Conservation (phyloP, 495 filamentous ascomycete species). For the Achaetomiella virescens region DNA sequence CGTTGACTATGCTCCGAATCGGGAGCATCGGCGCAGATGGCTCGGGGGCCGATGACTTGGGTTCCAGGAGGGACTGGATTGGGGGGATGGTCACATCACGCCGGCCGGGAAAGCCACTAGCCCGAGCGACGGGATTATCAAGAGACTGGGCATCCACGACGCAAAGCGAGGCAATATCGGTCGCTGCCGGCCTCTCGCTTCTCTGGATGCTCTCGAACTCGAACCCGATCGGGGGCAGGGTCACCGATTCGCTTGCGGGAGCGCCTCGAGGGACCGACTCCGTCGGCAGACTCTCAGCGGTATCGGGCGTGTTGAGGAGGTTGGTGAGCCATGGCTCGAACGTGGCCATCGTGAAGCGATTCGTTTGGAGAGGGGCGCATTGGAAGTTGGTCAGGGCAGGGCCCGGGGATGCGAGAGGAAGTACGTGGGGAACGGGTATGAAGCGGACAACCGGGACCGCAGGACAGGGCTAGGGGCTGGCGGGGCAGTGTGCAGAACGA, state of each 20-base stretch:
- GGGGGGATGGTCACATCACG: constrained; percentile 18
- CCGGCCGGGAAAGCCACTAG: constrained; percentile 10
- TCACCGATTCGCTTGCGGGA: constrained; percentile 23
- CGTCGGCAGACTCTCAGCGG: constrained; percentile 40
- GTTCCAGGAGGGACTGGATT: constrained; percentile 24
- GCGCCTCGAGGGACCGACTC: constrained; percentile 34
- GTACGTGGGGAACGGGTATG: not conserved
- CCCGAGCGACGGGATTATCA: constrained; percentile 3
- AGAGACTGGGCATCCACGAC: constrained; percentile 25
- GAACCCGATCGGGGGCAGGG: constrained; percentile 43
- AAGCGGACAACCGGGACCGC: not conserved
- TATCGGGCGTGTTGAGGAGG: constrained; percentile 47
- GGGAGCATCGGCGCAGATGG: constrained; percentile 35
- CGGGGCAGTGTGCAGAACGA: too few species aligned
- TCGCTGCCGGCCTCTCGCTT: constrained; percentile 29
- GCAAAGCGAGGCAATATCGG: constrained; percentile 33
- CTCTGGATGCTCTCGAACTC: constrained; percentile 31
- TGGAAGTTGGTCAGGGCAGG: constrained; percentile 17
- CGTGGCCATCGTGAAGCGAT: constrained; percentile 45
- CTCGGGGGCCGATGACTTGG: constrained; percentile 15
- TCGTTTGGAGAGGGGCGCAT: constrained; percentile 27
- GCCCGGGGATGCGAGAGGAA: constrained; percentile 1
- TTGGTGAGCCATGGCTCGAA: constrained; percentile 55
- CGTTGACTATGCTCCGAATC: constrained; percentile 42
- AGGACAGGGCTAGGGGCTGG: too few species aligned